Evolutionary conservation across 106 monocot species (phyloP).

Genomic region (Vanilla planifolia): DNA sequence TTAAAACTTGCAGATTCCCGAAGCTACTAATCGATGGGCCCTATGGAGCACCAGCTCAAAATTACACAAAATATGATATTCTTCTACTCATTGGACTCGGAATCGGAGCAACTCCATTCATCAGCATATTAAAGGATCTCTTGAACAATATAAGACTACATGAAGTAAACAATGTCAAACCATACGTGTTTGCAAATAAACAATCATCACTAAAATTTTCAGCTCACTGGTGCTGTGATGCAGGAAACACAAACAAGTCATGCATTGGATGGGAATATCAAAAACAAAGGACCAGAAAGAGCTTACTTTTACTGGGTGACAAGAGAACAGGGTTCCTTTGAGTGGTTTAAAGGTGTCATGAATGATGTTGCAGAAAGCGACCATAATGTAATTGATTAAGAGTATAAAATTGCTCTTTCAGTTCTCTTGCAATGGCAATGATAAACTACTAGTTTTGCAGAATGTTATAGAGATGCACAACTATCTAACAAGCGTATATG

Average conservation of each 20-base stretch:
- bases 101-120: conserved; percentile 96
- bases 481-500: conserved; percentile 89
- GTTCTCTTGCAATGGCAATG: not conserved
- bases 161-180: conserved; percentile 18
- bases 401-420: not conserved
- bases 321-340: conserved; percentile 90
- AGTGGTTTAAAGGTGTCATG: conserved; percentile 97
- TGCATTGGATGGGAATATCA: conserved; percentile 11
- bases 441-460: conserved; percentile 12
- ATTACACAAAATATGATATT: conserved; percentile 96
- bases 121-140: conserved; percentile 92
- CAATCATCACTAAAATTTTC: not conserved
- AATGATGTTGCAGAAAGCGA: conserved; percentile 91
- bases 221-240: conserved; percentile 3
- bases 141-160: conserved; percentile 66
- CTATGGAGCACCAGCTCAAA: conserved; percentile 95
- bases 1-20: conserved; percentile 57
- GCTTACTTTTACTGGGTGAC: conserved; percentile 99
- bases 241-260: conserved; percentile 25
- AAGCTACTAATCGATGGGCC: conserved; percentile 83
- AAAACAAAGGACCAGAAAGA: conserved; percentile 47
- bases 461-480: conserved; percentile 93
- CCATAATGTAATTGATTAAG: conserved; percentile 31
- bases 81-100: conserved; percentile 87
- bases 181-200: not conserved